These are phyloP conservation scores for Scytalidium lignicola DNA, from an alignment of 2,329 filamentous ascomycete genomes.

Conservation along the genomic window DNA sequence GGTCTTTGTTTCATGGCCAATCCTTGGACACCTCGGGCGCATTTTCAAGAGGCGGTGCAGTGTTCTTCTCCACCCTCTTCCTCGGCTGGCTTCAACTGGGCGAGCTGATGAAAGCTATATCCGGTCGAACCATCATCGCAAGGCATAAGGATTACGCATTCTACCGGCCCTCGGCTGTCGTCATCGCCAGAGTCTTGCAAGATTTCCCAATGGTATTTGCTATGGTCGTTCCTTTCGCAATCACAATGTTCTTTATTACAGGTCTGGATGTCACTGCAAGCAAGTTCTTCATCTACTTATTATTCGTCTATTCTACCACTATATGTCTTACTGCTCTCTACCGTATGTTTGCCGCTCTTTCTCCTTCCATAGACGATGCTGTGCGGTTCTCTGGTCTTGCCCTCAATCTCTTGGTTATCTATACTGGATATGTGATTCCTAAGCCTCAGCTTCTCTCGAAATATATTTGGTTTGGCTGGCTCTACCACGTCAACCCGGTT, in stretches of 20 bases:
- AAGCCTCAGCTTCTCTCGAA: slow-evolving; percentile 52
- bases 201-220: slow-evolving; percentile 57
- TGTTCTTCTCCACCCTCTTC: slow-evolving; percentile 65
- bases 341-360: slow-evolving; percentile 62
- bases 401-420: slow-evolving; percentile 58
- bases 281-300: slow-evolving; percentile 61
- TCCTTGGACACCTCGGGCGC: slow-evolving; percentile 53
- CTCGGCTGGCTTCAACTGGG: slow-evolving; percentile 68
- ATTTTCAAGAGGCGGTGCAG: slow-evolving; percentile 56
- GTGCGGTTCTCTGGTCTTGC: slow-evolving; percentile 59
- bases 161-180: slow-evolving; percentile 63
- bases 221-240: slow-evolving; percentile 53
- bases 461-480: slow-evolving; percentile 64
- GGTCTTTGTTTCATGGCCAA: slow-evolving; percentile 71
- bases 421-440: slow-evolving; percentile 63
- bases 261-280: slow-evolving; percentile 51
- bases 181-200: slow-evolving; percentile 56
- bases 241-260: slow-evolving; percentile 63
- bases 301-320: slow-evolving; percentile 60
- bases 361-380: slow-evolving; percentile 60
- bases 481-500: slow-evolving; percentile 40
- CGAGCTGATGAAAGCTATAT: slow-evolving; percentile 73
- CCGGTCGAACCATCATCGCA: slow-evolving; percentile 63
- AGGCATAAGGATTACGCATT: slow-evolving; percentile 65
- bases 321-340: slow-evolving; percentile 60